Evolutionary conservation across 345 rosid genomes (phyloP).

Genomic region (Tarenaya hassleriana): DNA sequence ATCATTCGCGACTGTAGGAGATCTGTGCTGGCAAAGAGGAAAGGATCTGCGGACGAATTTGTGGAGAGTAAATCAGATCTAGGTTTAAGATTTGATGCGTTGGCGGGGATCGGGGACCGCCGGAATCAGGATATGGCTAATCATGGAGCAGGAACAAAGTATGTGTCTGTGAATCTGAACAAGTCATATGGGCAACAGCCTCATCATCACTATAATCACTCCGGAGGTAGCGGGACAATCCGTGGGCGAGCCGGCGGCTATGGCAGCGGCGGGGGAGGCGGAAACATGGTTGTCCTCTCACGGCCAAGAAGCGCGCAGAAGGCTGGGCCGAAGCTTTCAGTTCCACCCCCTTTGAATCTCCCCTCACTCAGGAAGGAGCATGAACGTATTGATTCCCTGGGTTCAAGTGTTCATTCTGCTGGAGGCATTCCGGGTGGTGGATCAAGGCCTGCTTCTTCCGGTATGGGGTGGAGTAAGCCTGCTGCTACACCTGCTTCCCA

Average conservation of each 20-base stretch:
- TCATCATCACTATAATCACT: slow-evolving; percentile 41
- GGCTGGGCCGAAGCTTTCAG: slow-evolving; percentile 83
- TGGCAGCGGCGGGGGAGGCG: slow-evolving; percentile 50
- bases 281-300: slow-evolving; percentile 88
- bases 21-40: slow-evolving; percentile 23
- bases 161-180: slow-evolving; percentile 76
- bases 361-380: slow-evolving; percentile 91
- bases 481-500: slow-evolving; percentile 37
- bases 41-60: slow-evolving; percentile 9
- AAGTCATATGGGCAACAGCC: slow-evolving; percentile 79
- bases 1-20: slow-evolving; percentile 21
- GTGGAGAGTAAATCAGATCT: slow-evolving; percentile 16
- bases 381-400: slow-evolving; percentile 67
- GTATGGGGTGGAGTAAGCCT: slow-evolving; percentile 92
- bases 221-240: slow-evolving; percentile 40
- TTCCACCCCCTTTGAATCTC: slow-evolving; percentile 99
- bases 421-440: slow-evolving; percentile 70
- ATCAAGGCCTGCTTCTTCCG: slow-evolving; percentile 66
- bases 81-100: slow-evolving; percentile 51
- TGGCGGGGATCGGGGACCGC: slow-evolving; percentile 59
- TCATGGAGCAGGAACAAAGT: slow-evolving; percentile 78
- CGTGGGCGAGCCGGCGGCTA: slow-evolving; percentile 42
- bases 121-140: slow-evolving; percentile 75
- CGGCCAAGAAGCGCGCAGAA: slow-evolving; percentile 92
- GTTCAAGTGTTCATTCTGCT: slow-evolving; percentile 50